Evolutionary conservation across 1,284 basidiomycete genomes (phyloP).

Genomic region (Fomitopsis pinicola): DNA sequence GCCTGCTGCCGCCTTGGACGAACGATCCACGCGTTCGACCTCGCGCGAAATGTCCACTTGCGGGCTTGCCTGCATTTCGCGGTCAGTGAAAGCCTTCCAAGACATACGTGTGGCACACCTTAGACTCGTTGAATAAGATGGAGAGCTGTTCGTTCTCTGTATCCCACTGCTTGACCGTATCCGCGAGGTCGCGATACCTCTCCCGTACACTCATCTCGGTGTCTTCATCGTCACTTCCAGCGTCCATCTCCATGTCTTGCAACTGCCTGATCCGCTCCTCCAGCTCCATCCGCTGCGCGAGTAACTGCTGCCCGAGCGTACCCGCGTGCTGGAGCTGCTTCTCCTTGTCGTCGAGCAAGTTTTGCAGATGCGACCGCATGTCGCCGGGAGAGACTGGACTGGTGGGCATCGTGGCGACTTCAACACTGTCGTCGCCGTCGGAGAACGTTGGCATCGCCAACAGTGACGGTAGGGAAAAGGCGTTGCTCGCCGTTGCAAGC

Average conservation of each 20-base stretch:
- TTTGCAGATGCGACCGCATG: conserved; percentile 74
- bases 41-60: conserved; percentile 37
- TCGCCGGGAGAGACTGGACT: conserved; percentile 41
- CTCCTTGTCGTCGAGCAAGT: conserved; percentile 83
- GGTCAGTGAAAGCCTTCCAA: neutral
- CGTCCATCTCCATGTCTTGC: conserved; percentile 60
- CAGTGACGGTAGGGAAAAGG: conserved; percentile 9
- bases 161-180: conserved; percentile 79
- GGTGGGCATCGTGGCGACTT: conserved; percentile 17
- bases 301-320: conserved; percentile 85
- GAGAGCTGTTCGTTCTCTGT: conserved; percentile 79
- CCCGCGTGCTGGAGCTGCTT: conserved; percentile 87
- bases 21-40: conserved; percentile 27
- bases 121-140: conserved; percentile 55
- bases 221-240: conserved; percentile 55
- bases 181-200: conserved; percentile 73
- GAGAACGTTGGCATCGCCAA: conserved; percentile 32
- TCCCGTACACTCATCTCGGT: conserved; percentile 52
- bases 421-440: conserved; percentile 28
- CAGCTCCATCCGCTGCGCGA: conserved; percentile 88
- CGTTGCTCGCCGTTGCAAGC: neutral
- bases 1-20: conserved; percentile 36
- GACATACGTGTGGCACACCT: conserved; percentile 43
- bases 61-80: conserved; percentile 33
- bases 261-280: conserved; percentile 82